Base-by-base conservation (phyloP, 306 rosid genomes). In the Luffa aegyptiaca region DNA sequence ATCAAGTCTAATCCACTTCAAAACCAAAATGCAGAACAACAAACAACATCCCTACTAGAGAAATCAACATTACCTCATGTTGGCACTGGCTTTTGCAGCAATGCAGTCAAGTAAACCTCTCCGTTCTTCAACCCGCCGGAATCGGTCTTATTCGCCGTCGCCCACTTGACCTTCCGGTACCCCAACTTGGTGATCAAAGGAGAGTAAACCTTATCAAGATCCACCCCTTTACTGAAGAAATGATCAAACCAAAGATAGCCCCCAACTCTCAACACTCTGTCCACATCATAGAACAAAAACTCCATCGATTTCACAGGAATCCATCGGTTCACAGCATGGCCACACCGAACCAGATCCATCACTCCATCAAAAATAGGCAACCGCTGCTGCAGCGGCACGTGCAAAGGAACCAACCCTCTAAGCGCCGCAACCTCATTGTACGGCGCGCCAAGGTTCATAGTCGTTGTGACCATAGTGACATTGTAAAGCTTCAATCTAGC, bases 231-330 rank as follows among this genome's bases (percentile, higher is more conserved):
- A 77, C 97, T 85, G 68, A 95, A 95, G 81, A 95, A 95, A 17
- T 91, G 96, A 79, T 95, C 99, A 82, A 95, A 20, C 99, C 96
- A 95, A 85, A 95, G 86, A 75, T 87, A 95, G 79, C 99, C 99
- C 9, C 99, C 99, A 45, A 86, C 86, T 78, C 97, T 87, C 87
- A 95, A 81, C 82, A 95, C 97, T 48, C 99, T 84, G 46, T 95
- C 99, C 78, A 86, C 81, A 65, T 95, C 99, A 77, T 81, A 88
- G 52, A 95, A 62, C 92, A 95, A 75, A 65, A 95, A 95, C 86
- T 93, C 99, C 91, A 95, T 51, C 68, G 89, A 88, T 35, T 87
- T 81, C 77, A 77, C 53, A 9, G 99, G 99, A 35, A 95, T 95
- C 99, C 99, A 95, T 80, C 99, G 82, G 79, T 95, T 95, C 80